These are phyloP conservation scores for Barbatosphaeria neglecta DNA, from an alignment of 495 filamentous ascomycete genomes.

Conservation along the genomic window DNA sequence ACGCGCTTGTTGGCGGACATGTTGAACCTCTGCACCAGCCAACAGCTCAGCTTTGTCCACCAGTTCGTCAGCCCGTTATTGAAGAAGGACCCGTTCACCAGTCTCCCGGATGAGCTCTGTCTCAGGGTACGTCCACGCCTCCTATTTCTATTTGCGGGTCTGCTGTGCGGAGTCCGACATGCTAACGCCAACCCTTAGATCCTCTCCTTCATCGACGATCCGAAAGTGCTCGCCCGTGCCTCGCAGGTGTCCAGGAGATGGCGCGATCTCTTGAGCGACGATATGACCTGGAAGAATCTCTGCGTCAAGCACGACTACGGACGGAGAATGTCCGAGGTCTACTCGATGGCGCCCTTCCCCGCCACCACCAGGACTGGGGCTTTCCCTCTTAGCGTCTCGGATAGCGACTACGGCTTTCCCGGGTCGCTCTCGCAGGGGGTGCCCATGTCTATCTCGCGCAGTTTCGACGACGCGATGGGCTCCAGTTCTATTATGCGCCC, in stretches of 20 bases:
- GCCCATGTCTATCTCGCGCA: constrained; percentile 20
- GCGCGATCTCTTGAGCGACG: constrained; percentile 86
- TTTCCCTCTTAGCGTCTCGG: constrained; percentile 13
- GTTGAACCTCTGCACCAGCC: constrained; percentile 83
- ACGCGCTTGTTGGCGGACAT: constrained; percentile 66
- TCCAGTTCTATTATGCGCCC: constrained; percentile 19
- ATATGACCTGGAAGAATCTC: constrained; percentile 95
- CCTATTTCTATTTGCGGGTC: too few relatives aligned
- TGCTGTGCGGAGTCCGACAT: too few relatives aligned
- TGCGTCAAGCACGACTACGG: constrained; percentile 89
- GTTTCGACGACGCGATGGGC: constrained; percentile 19
- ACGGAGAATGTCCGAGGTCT: constrained; percentile 39
- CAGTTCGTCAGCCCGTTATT: constrained; percentile 83
- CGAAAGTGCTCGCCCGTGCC: constrained; percentile 78
- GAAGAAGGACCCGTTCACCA: constrained; percentile 89
- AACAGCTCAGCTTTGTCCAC: constrained; percentile 87
- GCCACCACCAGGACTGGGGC: constrained; percentile 10
- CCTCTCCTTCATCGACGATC: constrained; percentile 88
- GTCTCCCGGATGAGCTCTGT: constrained; percentile 83
- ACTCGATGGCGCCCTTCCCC: constrained; percentile 12
- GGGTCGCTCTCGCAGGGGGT: constrained; percentile 19
- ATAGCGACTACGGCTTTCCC: constrained; percentile 21
- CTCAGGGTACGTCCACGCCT: constrained; percentile 53
- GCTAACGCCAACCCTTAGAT: constrained; percentile 41
- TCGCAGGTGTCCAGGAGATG: constrained; percentile 88